Base-by-base conservation (phyloP, 2,329 filamentous ascomycete species). In the Raffaelea albimanens region DNA sequence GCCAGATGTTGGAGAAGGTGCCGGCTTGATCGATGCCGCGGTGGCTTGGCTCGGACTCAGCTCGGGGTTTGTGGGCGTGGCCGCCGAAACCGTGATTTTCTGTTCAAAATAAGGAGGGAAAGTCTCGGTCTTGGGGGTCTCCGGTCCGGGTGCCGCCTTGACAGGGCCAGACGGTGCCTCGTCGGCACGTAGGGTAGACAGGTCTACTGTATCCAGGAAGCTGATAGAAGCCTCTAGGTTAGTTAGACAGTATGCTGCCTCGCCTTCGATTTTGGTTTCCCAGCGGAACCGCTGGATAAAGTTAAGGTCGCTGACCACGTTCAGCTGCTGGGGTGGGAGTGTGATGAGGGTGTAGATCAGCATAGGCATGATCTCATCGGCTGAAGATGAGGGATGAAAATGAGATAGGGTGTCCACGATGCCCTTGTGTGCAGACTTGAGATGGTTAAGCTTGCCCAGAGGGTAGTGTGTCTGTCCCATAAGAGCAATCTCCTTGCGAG, bases 341-440 rank as follows among this genome's bases (percentile, higher is more conserved):
- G 89, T 96, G 61, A 98, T 94, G 51, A 98, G 76, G 0, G 89
- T 87, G 67, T 95, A 98, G 52, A 98, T 98, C 53, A 98, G 75
- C 64, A 95, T 95, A 1, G 93, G 93, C 63, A 98, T 82, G 47
- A 98, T 94, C 66, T 97, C 93, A 61, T 98, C 93, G 3, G 93
- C 93, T 1, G 93, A 97, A 1, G 93, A 95, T 1, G 90, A 82
- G 18, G 78, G 79, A 52, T 82, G 79, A 50, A 83, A 82, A 56
- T 80, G 73, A 4, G 78, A 74, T 43, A 83, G 64, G 1, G 89
- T 90, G 62, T 97, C 91, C 43, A 98, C 93, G 53, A 98, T 97
- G 54, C 83, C 85, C 68, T 94, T 94, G 64, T 97, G 93, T 3
- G 88, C 87, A 36, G 83, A 81, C 55, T 90, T 95, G 48, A 98